A percentile compares a stretch with the other conserved stretches of the same genome.
These are phyloP conservation scores for Rhizopogon sp. DNA, from an alignment of 768 basidiomycete genomes.

Conservation along the genomic window DNA sequence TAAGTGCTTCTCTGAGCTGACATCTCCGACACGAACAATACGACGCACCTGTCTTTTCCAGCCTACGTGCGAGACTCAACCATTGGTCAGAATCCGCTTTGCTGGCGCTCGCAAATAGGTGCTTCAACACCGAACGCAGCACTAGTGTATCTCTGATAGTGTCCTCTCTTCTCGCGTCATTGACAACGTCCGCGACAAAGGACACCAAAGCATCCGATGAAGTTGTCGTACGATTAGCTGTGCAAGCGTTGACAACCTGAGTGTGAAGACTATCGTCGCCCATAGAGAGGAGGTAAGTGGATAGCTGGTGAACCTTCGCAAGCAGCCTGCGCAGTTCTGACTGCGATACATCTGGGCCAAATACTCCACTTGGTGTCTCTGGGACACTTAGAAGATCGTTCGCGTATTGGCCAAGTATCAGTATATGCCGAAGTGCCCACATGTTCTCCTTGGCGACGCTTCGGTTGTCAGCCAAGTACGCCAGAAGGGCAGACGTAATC, in stretches of 20 bases:
- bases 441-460: conserved; percentile 51
- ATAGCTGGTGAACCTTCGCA: conserved; percentile 44
- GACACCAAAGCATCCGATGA: conserved; percentile 16
- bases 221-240: conserved; percentile 18
- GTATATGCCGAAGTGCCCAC: conserved; percentile 68
- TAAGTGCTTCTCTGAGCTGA: not conserved
- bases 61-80: conserved; percentile 61
- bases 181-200: conserved; percentile 30
- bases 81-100: conserved; percentile 71
- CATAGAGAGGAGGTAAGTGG: conserved; percentile 54
- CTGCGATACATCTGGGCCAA: conserved; percentile 33
- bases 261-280: conserved; percentile 49
- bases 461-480: conserved; percentile 53
- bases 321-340: conserved; percentile 36
- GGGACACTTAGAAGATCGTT: conserved; percentile 56
- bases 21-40: not conserved
- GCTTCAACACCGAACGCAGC: conserved; percentile 54
- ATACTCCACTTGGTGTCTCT: conserved; percentile 42
- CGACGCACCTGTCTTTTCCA: conserved; percentile 57
- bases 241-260: conserved; percentile 31
- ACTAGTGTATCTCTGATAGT: conserved; percentile 52
- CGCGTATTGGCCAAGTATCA: conserved; percentile 58
- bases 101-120: conserved; percentile 53
- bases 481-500: conserved; percentile 48
- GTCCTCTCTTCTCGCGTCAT: conserved; percentile 33